These are phyloP conservation scores for Neospermospora avenae DNA, from an alignment of 2,329 filamentous ascomycete species.

Conservation along the genomic window DNA sequence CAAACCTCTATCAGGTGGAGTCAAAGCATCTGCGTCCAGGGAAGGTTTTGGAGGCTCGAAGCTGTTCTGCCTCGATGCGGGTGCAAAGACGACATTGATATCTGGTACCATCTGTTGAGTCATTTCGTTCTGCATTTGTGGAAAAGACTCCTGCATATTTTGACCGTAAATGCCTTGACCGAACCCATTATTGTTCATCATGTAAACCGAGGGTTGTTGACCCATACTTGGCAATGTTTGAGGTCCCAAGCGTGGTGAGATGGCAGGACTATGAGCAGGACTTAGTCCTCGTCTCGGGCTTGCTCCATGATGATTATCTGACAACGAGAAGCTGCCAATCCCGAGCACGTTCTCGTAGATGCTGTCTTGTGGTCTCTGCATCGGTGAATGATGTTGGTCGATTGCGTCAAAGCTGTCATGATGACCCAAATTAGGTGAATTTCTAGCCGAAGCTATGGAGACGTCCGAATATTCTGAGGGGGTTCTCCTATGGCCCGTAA, in stretches of 20 bases:
- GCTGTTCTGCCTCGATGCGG: slow-evolving; percentile 62
- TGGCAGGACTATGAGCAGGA: slow-evolving; percentile 71
- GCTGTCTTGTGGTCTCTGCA: slow-evolving; percentile 70
- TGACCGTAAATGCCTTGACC: slow-evolving; percentile 48
- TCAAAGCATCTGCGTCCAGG: slow-evolving; percentile 73
- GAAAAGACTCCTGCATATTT: slow-evolving; percentile 44
- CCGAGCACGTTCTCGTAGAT: slow-evolving; percentile 76
- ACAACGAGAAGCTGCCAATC: slow-evolving; percentile 78
- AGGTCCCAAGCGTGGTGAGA: slow-evolving; percentile 59
- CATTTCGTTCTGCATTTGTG: slow-evolving; percentile 55
- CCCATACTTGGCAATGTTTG: slow-evolving; percentile 52
- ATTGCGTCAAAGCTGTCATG: slow-evolving; percentile 76
- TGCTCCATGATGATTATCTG: slow-evolving; percentile 56
- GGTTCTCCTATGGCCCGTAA: slow-evolving; percentile 77
- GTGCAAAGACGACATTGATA: slow-evolving; percentile 91
- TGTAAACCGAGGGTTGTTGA: slow-evolving; percentile 43
- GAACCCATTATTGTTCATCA: slow-evolving; percentile 47
- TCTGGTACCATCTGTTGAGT: slow-evolving; percentile 79
- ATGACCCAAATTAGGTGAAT: slow-evolving; percentile 76
- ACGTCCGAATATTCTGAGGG: slow-evolving; percentile 93
- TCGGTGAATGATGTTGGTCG: slow-evolving; percentile 71
- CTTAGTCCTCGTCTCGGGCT: slow-evolving; percentile 73
- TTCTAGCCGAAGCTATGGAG: slow-evolving; percentile 78
- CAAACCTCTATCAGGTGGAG: slow-evolving; percentile 71
- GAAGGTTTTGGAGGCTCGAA: slow-evolving; percentile 64